These are phyloP conservation scores for Hymenoscyphus fraxineus DNA, from an alignment of 2,329 filamentous ascomycete species.

Conservation along the genomic window DNA sequence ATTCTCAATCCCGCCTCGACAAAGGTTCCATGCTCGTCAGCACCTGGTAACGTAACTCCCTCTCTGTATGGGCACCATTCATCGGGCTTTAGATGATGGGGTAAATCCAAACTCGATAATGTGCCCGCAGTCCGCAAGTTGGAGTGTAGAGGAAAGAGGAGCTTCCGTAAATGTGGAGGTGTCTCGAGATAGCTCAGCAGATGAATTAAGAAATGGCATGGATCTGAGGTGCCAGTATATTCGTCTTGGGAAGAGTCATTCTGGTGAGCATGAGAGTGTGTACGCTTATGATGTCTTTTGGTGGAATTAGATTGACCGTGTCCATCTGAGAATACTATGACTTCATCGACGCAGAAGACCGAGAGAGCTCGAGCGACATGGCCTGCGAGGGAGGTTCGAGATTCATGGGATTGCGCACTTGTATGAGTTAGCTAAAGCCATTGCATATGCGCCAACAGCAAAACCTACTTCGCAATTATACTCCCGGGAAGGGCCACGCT, in stretches of 20 bases:
- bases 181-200: conserved; percentile 79
- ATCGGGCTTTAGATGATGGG: conserved; percentile 71
- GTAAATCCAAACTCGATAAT: conserved; percentile 77
- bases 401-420: conserved; percentile 47
- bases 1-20: conserved; percentile 57
- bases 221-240: conserved; percentile 67
- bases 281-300: conserved; percentile 24
- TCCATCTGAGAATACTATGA: conserved; percentile 78
- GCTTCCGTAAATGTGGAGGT: conserved; percentile 74
- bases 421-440: background rate
- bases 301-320: conserved; percentile 33
- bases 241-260: conserved; percentile 41
- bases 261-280: conserved; percentile 36
- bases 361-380: conserved; percentile 77
- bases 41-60: conserved; percentile 59
- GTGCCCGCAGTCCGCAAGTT: conserved; percentile 71
- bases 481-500: conserved; percentile 77
- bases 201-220: conserved; percentile 75
- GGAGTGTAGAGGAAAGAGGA: conserved; percentile 73
- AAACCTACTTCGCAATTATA: conserved; percentile 65
- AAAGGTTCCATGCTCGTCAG: conserved; percentile 44
- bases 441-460: conserved; percentile 10
- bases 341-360: conserved; percentile 80
- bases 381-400: conserved; percentile 68
- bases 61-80: conserved; percentile 81